These are phyloP conservation scores for Trametes sp. DNA, from an alignment of 1,284 basidiomycete genomes.

Conservation along the genomic window DNA sequence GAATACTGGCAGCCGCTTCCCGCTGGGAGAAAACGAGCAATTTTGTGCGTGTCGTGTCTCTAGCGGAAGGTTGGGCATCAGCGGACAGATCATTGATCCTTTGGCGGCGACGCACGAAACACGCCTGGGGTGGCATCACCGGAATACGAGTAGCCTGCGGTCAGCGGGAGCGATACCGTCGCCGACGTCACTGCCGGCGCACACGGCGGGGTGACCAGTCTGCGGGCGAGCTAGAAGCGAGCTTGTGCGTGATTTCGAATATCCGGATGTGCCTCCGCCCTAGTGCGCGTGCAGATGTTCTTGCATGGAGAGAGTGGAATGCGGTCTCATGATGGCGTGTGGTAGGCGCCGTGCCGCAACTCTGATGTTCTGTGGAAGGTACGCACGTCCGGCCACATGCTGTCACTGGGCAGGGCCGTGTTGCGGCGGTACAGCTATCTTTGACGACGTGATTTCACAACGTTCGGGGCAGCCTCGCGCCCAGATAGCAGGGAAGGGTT, in stretches of 20 bases:
- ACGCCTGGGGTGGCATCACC: background rate
- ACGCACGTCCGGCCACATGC: background rate
- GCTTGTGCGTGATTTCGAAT: slow-evolving; percentile 9
- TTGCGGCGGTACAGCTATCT: slow-evolving; percentile 3
- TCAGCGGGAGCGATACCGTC: slow-evolving; percentile 11
- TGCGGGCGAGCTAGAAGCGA: background rate
- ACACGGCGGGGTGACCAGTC: background rate
- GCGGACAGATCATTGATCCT: slow-evolving; percentile 5
- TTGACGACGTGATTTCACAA: background rate
- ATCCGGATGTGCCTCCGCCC: background rate
- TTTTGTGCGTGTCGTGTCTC: background rate
- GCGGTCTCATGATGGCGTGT: slow-evolving; percentile 10
- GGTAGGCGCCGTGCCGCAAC: background rate
- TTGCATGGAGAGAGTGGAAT: background rate
- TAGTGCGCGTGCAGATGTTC: background rate
- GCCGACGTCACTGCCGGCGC: background rate
- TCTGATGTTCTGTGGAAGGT: slow-evolving; percentile 4
- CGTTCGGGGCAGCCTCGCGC: background rate
- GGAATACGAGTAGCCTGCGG: slow-evolving; percentile 7
- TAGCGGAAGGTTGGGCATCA: background rate
- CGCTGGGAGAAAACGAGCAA: background rate
- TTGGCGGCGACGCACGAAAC: background rate
- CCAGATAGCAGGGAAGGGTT: background rate
- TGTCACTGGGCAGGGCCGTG: background rate
- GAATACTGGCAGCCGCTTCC: background rate